Conservation (phyloP, 345 rosid genomes). For the Noccaea bulbosa region DNA sequence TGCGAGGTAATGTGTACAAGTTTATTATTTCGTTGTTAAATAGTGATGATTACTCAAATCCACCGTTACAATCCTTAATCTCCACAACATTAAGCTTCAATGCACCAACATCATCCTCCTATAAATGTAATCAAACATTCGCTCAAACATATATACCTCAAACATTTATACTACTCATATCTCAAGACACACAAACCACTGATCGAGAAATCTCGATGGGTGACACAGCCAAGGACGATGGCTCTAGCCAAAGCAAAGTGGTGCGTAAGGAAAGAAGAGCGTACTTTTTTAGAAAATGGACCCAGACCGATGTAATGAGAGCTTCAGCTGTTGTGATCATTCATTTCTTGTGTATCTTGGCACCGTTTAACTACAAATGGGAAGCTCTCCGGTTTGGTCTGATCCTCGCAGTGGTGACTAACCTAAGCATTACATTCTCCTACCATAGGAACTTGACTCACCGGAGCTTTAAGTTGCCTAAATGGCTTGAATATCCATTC, state of each 20-base stretch:
- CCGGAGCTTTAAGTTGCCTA: conserved; percentile 44
- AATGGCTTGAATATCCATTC: conserved; percentile 48
- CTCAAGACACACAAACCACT: conserved; percentile 12
- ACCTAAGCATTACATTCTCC: conserved; percentile 43
- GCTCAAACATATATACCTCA: neutral
- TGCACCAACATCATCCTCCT: conserved; percentile 8
- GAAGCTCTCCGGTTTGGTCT: conserved; percentile 39
- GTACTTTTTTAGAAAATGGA: conserved; percentile 36
- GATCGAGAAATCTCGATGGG: conserved; percentile 21
- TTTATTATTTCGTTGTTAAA: conserved; percentile 27
- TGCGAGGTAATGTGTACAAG: conserved; percentile 25
- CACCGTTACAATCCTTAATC: conserved; percentile 33
- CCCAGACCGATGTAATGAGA: conserved; percentile 28
- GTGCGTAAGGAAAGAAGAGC: conserved; percentile 27
- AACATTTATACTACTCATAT: conserved; percentile 4
- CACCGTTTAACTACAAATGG: conserved; percentile 42
- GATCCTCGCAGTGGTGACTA: conserved; percentile 23
- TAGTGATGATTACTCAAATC: conserved; percentile 35
- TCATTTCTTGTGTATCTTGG: conserved; percentile 35
- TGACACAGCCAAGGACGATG: conserved; percentile 24
- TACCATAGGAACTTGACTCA: conserved; percentile 48
- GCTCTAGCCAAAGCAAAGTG: conserved; percentile 27
- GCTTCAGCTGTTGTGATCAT: conserved; percentile 37
- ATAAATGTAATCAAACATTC: conserved; percentile 21
- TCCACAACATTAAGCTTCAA: conserved; percentile 28